Conservation (phyloP, 2,329 filamentous ascomycete genomes). For the Diaporthe caulivora region DNA sequence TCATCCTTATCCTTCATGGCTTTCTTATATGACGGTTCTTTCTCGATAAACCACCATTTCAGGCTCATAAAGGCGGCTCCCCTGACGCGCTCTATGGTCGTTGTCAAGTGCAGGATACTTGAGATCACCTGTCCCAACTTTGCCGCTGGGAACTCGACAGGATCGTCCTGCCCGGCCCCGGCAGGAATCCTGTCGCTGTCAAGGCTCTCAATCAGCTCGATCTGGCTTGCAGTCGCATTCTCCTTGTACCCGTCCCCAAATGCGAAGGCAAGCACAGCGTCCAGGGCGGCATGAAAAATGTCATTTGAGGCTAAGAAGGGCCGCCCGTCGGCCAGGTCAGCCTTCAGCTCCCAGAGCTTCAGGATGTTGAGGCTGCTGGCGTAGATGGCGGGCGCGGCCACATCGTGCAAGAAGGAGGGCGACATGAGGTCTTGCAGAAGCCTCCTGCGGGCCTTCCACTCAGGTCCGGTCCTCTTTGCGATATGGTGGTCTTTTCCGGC, state of each 20-base stretch:
- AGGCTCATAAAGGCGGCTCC: neutral
- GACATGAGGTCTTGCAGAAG: slow-evolving; percentile 54
- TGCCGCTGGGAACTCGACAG: slow-evolving; percentile 3
- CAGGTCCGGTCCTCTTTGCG: slow-evolving; percentile 48
- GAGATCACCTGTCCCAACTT: slow-evolving; percentile 15
- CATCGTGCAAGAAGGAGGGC: slow-evolving; percentile 49
- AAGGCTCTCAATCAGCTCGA: neutral
- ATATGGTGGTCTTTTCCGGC: slow-evolving; percentile 49
- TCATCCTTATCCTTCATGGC: slow-evolving; percentile 1
- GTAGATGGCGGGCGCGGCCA: slow-evolving; percentile 52
- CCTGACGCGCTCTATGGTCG: slow-evolving; percentile 9
- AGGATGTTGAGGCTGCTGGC: slow-evolving; percentile 48
- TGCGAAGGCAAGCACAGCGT: slow-evolving; percentile 52
- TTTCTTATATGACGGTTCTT: neutral
- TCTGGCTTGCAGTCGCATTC: slow-evolving; percentile 14
- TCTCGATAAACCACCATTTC: slow-evolving; percentile 9
- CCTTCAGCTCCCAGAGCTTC: slow-evolving; percentile 51
- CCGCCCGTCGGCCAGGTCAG: slow-evolving; percentile 43
- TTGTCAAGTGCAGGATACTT: neutral
- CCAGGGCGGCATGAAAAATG: slow-evolving; percentile 49
- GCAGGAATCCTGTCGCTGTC: neutral
- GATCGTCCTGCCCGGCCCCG: neutral
- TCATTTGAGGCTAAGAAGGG: slow-evolving; percentile 51
- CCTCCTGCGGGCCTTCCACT: slow-evolving; percentile 49
- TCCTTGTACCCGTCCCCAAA: slow-evolving; percentile 45